Evolutionary conservation across 441 rosid genomes (phyloP).

Genomic region (Adansonia grandidieri): DNA sequence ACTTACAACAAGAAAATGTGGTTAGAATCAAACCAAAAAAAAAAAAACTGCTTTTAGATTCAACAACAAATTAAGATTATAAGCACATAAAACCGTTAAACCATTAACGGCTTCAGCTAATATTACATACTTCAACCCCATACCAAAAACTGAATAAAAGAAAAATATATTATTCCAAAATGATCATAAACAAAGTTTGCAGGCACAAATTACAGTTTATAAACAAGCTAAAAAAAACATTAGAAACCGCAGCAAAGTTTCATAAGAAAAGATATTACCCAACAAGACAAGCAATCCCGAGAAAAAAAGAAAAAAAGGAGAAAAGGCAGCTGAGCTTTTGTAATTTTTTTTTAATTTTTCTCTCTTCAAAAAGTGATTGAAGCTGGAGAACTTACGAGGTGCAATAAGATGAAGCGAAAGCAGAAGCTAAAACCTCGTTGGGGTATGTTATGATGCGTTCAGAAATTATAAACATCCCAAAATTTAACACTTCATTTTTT

Average conservation of each 20-base stretch:
- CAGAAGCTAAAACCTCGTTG: no score
- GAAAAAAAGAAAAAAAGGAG: no score
- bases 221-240: neutral
- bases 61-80: neutral
- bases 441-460: no score
- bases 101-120: neutral
- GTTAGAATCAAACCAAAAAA: neutral
- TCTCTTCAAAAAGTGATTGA: no score
- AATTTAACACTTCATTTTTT: no score
- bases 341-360: no score
- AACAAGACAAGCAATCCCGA: neutral
- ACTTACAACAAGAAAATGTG: neutral
- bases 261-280: neutral
- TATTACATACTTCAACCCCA: slow-evolving; percentile 1
- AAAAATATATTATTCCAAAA: neutral
- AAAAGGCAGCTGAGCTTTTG: no score
- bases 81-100: neutral
- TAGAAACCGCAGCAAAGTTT: neutral
- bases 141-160: neutral
- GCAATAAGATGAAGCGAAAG: no score
- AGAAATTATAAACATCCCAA: no score
- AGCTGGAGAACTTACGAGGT: no score
- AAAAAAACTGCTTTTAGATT: neutral
- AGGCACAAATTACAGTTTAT: neutral
- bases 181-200: no score